A percentile compares a stretch with the other conserved stretches of the same genome.
phyloP scores from a whole-genome alignment of 495 filamentous ascomycete species.

The Paragyromitra xinjiangensis region DNA sequence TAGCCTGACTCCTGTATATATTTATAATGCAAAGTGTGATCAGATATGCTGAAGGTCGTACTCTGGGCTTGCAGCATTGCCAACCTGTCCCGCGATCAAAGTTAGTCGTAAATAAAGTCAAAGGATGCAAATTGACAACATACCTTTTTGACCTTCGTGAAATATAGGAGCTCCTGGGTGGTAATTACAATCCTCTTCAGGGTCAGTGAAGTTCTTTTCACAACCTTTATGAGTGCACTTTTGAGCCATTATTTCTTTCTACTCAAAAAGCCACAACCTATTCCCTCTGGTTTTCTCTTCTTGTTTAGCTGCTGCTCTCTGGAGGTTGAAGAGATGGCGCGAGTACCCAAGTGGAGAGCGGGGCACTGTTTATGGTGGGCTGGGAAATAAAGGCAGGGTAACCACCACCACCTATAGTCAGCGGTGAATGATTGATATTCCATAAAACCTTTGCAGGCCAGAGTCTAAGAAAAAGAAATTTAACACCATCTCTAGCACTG shows the following conservation, averaged over 20 bases:
- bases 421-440: not conserved
- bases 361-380: not conserved
- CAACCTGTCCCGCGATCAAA: slow-evolving; percentile 71
- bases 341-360: slow-evolving; percentile 6
- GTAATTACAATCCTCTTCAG: slow-evolving; percentile 85
- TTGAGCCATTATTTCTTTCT: slow-evolving; percentile 69
- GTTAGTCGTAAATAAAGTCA: slow-evolving; percentile 40
- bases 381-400: slow-evolving; percentile 26
- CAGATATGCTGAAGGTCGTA: slow-evolving; percentile 7
- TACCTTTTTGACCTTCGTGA: slow-evolving; percentile 99
- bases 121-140: slow-evolving; percentile 51
- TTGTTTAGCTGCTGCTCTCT: not conserved
- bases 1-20: slow-evolving; percentile 23
- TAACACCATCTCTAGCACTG: too few relatives aligned
- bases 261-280: not conserved
- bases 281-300: slow-evolving; percentile 4
- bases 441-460: not conserved
- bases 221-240: slow-evolving; percentile 98
- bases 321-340: not conserved
- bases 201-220: slow-evolving; percentile 84
- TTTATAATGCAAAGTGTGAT: not conserved
- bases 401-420: not conserved
- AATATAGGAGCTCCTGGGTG: slow-evolving; percentile 95
- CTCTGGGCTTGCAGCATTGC: slow-evolving; percentile 94
- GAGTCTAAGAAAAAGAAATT: too few relatives aligned